Evolutionary conservation across 176 grass and related monocot genomes (phyloP), one percentile per base, ranked within the genome.

Genomic region (Oryza nivara): DNA sequence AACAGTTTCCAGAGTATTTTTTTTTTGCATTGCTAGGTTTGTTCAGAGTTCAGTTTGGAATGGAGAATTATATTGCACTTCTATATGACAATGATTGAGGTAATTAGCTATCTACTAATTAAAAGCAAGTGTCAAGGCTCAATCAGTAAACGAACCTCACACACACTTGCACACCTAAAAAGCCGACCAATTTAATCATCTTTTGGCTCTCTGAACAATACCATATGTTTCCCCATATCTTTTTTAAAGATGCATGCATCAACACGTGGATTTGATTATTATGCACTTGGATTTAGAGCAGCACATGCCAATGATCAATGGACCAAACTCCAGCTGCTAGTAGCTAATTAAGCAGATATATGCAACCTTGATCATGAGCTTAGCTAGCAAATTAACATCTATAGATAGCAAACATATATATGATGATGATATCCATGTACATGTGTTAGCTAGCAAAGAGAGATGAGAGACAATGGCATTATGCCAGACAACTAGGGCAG

Each of bases 281-380:
- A 70, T 17, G 36, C n/a, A 30, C 58, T 13, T 13, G 26, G 67
- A 45, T 17, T 17, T 82, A 56, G 60, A 83, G 61, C 60, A 73
- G n/a, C 74, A 74, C 88, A 90, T 90, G 75, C 6, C 81, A 83
- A 90, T 83, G 63, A 87, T 83, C 84, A 73, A 83, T 83, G 88
- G 58, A 74, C 38, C 79, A 30, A 30, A 46, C 68, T 44, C 58
- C 58, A 63, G 20, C 58, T 23, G 1, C 58, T 65, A 79, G 82
- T 68, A 76, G 56, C 46, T 80, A 52, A 76, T 56, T 52, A 19
- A 77, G 61, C 48, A 68, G 60, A 70, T 40, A 48, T 49, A 11
- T 74, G 63, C 26, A n/a, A 73, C 40, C 30, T 66, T 72, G 64
- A 79, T 80, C 16, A 90, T 86, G 73, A 73, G 46, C 35, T 84